A percentile compares a stretch with the other conserved stretches of the same genome.
phyloP scores from a whole-genome alignment of 1,284 basidiomycete species.

The Sanghuangporus sanghuang region DNA sequence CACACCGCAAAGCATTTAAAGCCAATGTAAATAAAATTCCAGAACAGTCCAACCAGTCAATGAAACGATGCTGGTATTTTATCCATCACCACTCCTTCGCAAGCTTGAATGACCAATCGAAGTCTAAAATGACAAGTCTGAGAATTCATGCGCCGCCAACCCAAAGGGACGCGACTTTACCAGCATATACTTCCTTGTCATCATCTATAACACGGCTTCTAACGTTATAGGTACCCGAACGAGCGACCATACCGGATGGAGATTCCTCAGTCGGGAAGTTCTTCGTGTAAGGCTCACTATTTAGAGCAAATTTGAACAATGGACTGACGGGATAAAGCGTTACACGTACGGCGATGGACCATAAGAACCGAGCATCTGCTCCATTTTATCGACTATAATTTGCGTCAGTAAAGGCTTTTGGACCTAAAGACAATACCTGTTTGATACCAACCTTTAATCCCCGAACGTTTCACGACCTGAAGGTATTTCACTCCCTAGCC shows the following conservation, averaged over 20 bases:
- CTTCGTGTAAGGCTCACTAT: slow-evolving; percentile 54
- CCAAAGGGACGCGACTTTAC: slow-evolving; percentile 35
- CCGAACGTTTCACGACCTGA: slow-evolving; percentile 76
- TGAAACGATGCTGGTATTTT: neutral
- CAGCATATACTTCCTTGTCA: slow-evolving; percentile 70
- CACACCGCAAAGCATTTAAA: slow-evolving; percentile 8
- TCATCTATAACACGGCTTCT: slow-evolving; percentile 81
- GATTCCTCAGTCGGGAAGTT: slow-evolving; percentile 76
- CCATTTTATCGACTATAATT: slow-evolving; percentile 76
- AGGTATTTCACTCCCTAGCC: slow-evolving; percentile 75
- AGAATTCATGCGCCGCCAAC: slow-evolving; percentile 11
- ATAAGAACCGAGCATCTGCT: slow-evolving; percentile 89
- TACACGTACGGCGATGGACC: slow-evolving; percentile 46
- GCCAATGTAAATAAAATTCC: slow-evolving; percentile 7
- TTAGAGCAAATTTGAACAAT: neutral
- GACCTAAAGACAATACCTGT: neutral
- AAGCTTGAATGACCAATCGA: slow-evolving; percentile 79
- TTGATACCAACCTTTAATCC: slow-evolving; percentile 50
- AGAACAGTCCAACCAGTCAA: neutral
- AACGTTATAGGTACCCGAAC: slow-evolving; percentile 71
- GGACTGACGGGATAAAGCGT: neutral
- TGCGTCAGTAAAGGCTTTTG: slow-evolving; percentile 8
- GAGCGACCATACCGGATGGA: slow-evolving; percentile 78
- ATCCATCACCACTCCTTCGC: slow-evolving; percentile 69
- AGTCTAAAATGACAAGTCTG: slow-evolving; percentile 44